Conservation (phyloP, 768 basidiomycete genomes). For the Russula foetens region DNA sequence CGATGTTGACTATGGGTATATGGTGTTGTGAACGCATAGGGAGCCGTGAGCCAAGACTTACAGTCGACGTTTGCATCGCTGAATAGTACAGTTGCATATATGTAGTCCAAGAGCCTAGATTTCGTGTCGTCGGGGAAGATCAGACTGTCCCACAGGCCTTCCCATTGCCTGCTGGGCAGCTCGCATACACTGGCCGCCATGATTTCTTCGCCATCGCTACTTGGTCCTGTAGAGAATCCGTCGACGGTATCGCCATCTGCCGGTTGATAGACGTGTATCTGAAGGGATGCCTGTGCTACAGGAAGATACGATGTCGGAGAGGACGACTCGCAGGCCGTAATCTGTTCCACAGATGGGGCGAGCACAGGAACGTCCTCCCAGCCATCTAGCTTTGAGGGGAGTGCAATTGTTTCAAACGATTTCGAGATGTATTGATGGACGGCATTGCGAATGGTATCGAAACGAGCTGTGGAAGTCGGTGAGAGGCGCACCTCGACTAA, state of each 20-base stretch:
- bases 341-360: conserved; percentile 63
- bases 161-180: conserved; percentile 74
- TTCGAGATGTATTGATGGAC: conserved; percentile 47
- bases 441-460: conserved; percentile 63
- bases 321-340: conserved; percentile 62
- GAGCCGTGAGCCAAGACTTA: conserved; percentile 29
- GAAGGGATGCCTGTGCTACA: conserved; percentile 51
- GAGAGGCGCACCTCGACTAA: conserved; percentile 80
- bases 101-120: conserved; percentile 82
- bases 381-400: conserved; percentile 65
- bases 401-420: conserved; percentile 57
- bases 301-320: conserved; percentile 43
- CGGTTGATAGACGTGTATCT: conserved; percentile 87
- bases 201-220: conserved; percentile 60
- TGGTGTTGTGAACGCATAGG: conserved; percentile 3
- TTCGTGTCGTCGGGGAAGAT: conserved; percentile 85
- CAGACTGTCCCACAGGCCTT: conserved; percentile 89
- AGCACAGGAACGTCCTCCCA: conserved; percentile 76
- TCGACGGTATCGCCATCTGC: conserved; percentile 57
- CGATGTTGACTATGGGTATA: conserved; percentile 63
- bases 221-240: conserved; percentile 53
- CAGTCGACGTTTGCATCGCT: conserved; percentile 84
- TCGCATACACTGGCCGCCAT: conserved; percentile 88
- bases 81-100: conserved; percentile 89
- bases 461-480: conserved; percentile 57